Evolutionary conservation across 2,329 filamentous ascomycete species (phyloP).

Genomic region (Xylariaceae sp.): DNA sequence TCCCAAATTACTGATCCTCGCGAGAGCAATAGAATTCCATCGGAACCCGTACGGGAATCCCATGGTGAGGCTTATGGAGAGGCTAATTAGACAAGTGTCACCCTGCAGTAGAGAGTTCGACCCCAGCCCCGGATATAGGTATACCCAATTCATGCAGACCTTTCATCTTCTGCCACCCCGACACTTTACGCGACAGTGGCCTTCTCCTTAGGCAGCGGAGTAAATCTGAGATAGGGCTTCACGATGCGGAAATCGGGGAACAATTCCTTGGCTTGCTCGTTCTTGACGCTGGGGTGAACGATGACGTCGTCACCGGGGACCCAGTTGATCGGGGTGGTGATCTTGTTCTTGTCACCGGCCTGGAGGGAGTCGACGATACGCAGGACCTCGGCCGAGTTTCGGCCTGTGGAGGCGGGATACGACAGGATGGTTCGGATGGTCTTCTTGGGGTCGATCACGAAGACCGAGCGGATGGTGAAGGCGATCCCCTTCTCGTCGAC

Average conservation of each 20-base stretch:
- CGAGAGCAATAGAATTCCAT: neutral
- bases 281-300: slow-evolving; percentile 80
- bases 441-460: slow-evolving; percentile 92
- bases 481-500: slow-evolving; percentile 81
- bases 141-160: neutral
- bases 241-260: slow-evolving; percentile 76
- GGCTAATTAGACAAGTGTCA: neutral
- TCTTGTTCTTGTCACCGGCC: slow-evolving; percentile 82
- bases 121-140: slow-evolving; percentile 3
- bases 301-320: slow-evolving; percentile 87
- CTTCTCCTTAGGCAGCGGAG: slow-evolving; percentile 62
- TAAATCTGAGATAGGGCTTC: slow-evolving; percentile 76
- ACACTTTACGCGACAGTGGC: slow-evolving; percentile 37
- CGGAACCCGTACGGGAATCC: neutral
- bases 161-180: neutral
- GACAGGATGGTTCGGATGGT: slow-evolving; percentile 90
- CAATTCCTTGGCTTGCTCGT: slow-evolving; percentile 83
- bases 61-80: neutral
- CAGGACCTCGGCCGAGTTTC: slow-evolving; percentile 78
- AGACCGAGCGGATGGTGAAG: slow-evolving; percentile 93
- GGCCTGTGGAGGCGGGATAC: slow-evolving; percentile 89
- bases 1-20: neutral
- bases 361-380: slow-evolving; percentile 79
- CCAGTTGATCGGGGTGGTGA: slow-evolving; percentile 93
- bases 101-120: neutral